phyloP scores from a whole-genome alignment of 805 yeast genomes.

The Nakazawaea ernobii region DNA sequence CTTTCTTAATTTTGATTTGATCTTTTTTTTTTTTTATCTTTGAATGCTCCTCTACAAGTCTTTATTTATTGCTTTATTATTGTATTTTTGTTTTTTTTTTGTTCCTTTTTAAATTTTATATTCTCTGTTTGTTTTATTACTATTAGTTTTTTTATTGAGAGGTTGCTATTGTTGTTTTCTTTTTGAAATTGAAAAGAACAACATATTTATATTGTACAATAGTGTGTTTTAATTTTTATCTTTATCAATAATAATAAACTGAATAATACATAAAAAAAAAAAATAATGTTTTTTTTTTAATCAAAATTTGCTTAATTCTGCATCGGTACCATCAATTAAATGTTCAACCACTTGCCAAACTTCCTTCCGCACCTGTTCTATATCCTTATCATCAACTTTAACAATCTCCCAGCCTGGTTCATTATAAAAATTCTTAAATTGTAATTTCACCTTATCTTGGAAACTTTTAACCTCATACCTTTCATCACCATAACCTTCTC shows the following conservation, averaged over 20 bases:
- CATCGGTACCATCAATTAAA: neutral
- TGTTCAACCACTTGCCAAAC: constrained; percentile 33
- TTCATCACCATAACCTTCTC: constrained; percentile 93
- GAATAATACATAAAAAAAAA: neutral
- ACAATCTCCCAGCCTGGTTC: constrained; percentile 36
- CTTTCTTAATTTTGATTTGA: too few species aligned
- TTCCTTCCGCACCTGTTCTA: constrained; percentile 46
- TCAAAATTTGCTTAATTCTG: neutral
- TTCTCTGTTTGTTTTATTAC: neutral
- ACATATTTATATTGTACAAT: neutral
- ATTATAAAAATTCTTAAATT: constrained; percentile 42
- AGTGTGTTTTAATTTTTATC: neutral
- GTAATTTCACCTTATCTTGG: constrained; percentile 62
- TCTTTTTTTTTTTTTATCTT: neutral
- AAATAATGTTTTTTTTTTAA: neutral
- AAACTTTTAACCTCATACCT: constrained; percentile 74
- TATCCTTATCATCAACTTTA: constrained; percentile 53
- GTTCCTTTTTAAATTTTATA: neutral
- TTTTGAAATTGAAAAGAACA: neutral
- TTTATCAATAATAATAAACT: constrained; percentile 2
- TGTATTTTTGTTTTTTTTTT: neutral
- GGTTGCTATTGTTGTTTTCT: neutral
- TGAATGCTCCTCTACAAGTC: too few species aligned
- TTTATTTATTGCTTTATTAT: too few species aligned
- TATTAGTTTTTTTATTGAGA: neutral